Percentiles rank a stretch among this genome's conserved stretches.
Evolutionary conservation across 495 filamentous ascomycete genomes (phyloP).

Genomic region (Saxophila tyrrhenica): DNA sequence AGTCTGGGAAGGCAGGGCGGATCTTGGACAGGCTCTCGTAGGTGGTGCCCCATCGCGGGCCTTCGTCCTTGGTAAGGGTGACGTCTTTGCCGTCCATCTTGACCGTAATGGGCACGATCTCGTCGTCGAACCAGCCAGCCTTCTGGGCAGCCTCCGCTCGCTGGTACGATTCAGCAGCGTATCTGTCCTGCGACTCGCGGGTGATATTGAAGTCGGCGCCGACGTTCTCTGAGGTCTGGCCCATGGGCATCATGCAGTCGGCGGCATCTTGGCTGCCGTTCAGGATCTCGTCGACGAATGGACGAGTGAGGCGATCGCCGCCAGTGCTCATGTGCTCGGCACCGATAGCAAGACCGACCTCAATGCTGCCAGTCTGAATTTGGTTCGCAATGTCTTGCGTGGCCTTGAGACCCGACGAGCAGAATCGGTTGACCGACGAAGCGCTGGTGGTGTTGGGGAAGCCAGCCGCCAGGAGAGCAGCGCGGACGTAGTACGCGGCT

Average conservation of each 20-base stretch:
- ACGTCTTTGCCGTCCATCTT: constrained; percentile 62
- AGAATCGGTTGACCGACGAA: constrained; percentile 86
- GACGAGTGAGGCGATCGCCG: constrained; percentile 52
- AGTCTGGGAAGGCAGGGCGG: constrained; percentile 78
- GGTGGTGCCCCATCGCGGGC: constrained; percentile 80
- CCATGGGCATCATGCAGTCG: constrained; percentile 93
- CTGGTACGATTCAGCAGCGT: constrained; percentile 73
- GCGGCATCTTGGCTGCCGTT: constrained; percentile 55
- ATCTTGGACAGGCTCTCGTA: constrained; percentile 73
- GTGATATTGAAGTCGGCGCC: constrained; percentile 76
- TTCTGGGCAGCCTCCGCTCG: constrained; percentile 87
- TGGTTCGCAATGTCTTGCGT: constrained; percentile 89
- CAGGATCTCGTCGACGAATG: constrained; percentile 70
- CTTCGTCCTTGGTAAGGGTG: constrained; percentile 75
- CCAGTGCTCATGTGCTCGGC: constrained; percentile 75
- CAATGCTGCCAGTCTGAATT: constrained; percentile 69
- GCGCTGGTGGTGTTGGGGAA: constrained; percentile 82
- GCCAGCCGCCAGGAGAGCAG: constrained; percentile 78
- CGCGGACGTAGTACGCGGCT: constrained; percentile 80
- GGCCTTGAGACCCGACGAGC: constrained; percentile 89
- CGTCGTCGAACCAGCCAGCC: constrained; percentile 85
- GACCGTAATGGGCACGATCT: constrained; percentile 79
- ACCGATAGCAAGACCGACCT: constrained; percentile 76
- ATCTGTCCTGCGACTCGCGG: constrained; percentile 70
- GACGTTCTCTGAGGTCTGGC: constrained; percentile 96